These are phyloP conservation scores for Calonectria leucothoes DNA, from an alignment of 2,329 filamentous ascomycete genomes.

Conservation along the genomic window DNA sequence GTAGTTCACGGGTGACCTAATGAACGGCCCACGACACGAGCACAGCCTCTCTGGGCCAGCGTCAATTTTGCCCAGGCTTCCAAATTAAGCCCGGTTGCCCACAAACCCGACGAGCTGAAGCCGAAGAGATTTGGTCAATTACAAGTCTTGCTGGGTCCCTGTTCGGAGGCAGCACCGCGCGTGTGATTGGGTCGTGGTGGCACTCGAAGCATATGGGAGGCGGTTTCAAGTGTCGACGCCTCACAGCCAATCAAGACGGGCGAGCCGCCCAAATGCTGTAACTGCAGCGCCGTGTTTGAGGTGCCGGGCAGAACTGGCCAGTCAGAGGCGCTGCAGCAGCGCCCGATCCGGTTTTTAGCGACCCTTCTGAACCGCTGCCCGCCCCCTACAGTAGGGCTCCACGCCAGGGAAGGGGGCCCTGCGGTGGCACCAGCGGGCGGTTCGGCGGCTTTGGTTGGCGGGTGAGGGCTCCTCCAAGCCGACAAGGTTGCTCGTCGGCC, in stretches of 20 bases:
- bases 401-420: background rate
- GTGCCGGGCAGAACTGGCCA: background rate
- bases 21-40: conserved; percentile 1
- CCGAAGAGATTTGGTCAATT: conserved; percentile 1
- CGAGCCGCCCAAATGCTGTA: conserved; percentile 20
- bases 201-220: conserved; percentile 14
- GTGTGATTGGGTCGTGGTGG: background rate
- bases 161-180: background rate
- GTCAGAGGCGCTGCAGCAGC: background rate
- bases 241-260: conserved; percentile 10
- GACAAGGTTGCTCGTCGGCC: conserved; percentile 1
- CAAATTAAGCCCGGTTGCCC: background rate
- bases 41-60: conserved; percentile 18
- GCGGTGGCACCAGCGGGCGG: conserved; percentile 4
- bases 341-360: conserved; percentile 7
- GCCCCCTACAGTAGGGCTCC: background rate
- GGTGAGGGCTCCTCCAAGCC: background rate
- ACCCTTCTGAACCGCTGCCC: background rate
- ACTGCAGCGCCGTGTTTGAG: conserved; percentile 23
- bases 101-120: conserved; percentile 3
- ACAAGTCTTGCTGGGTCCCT: background rate
- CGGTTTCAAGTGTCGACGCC: conserved; percentile 20
- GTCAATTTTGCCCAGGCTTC: background rate
- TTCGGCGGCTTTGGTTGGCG: conserved; percentile 16
- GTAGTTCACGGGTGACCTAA: conserved; percentile 5